Conservation (phyloP, 257 asterid species). For the Orobanche coerulescens region DNA sequence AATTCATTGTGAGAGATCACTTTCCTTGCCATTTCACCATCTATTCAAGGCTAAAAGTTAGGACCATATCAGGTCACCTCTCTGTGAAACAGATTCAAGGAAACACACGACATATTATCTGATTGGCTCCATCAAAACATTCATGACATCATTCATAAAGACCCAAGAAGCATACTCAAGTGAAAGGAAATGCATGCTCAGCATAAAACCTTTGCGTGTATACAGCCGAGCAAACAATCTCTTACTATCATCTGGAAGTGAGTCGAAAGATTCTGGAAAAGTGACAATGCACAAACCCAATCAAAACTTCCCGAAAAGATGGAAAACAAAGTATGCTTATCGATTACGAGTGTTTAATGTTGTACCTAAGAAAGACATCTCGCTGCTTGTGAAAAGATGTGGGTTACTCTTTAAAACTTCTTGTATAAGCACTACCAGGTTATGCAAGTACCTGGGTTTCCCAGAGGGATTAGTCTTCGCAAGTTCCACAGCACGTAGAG, state of each 20-base stretch:
- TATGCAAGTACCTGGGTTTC: slow-evolving; percentile 55
- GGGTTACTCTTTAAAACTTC: slow-evolving; percentile 57
- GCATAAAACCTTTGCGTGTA: slow-evolving; percentile 69
- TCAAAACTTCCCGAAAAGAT: slow-evolving; percentile 15
- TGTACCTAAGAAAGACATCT: slow-evolving; percentile 72
- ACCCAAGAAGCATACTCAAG: slow-evolving; percentile 3
- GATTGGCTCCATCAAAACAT: neutral
- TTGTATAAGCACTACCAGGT: slow-evolving; percentile 55
- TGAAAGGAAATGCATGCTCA: slow-evolving; percentile 14
- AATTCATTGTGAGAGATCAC: neutral
- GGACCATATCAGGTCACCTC: neutral
- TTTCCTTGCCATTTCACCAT: neutral
- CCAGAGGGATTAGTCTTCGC: slow-evolving; percentile 45
- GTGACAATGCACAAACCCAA: slow-evolving; percentile 21
- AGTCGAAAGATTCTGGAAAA: slow-evolving; percentile 51
- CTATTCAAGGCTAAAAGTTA: neutral
- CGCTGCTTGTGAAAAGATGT: slow-evolving; percentile 58
- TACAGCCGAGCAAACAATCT: slow-evolving; percentile 79
- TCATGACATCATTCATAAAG: neutral
- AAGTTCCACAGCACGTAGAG: slow-evolving; percentile 40
- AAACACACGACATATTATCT: neutral
- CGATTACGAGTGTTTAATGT: slow-evolving; percentile 4
- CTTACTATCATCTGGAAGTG: slow-evolving; percentile 79
- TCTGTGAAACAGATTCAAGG: neutral
- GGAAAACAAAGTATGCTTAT: neutral